phyloP scores from a whole-genome alignment of 768 basidiomycete genomes.

The Hypholoma fasciculare region DNA sequence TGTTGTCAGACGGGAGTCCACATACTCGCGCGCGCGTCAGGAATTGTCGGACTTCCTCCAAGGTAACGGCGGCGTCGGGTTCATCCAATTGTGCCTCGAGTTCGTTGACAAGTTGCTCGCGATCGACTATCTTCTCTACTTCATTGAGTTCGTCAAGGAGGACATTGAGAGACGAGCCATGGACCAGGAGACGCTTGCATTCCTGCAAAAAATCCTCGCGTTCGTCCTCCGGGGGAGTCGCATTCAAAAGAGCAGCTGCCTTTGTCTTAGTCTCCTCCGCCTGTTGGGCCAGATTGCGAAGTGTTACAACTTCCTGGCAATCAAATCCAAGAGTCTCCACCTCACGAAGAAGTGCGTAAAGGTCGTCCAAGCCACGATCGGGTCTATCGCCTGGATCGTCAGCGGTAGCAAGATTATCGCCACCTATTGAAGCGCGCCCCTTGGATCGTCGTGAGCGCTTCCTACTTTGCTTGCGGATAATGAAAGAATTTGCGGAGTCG shows the following conservation, averaged over 20 bases:
- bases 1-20: constrained; percentile 64
- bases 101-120: constrained; percentile 75
- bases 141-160: constrained; percentile 75
- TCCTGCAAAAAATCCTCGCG: constrained; percentile 61
- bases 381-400: constrained; percentile 68
- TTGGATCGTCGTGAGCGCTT: constrained; percentile 71
- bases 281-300: constrained; percentile 55
- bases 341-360: constrained; percentile 68
- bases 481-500: constrained; percentile 78
- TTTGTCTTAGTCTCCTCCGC: constrained; percentile 65
- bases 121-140: constrained; percentile 79
- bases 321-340: constrained; percentile 85
- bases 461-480: constrained; percentile 76
- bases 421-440: constrained; percentile 45
- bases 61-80: constrained; percentile 49
- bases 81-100: constrained; percentile 77
- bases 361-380: constrained; percentile 69
- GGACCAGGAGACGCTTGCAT: constrained; percentile 68
- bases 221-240: constrained; percentile 41
- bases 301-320: constrained; percentile 65
- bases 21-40: constrained; percentile 70
- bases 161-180: constrained; percentile 80
- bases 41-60: constrained; percentile 77
- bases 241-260: constrained; percentile 51
- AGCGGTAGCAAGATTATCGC: constrained; percentile 28